Base-by-base conservation (phyloP, 1,284 basidiomycete species). In the Pholiota adiposa region DNA sequence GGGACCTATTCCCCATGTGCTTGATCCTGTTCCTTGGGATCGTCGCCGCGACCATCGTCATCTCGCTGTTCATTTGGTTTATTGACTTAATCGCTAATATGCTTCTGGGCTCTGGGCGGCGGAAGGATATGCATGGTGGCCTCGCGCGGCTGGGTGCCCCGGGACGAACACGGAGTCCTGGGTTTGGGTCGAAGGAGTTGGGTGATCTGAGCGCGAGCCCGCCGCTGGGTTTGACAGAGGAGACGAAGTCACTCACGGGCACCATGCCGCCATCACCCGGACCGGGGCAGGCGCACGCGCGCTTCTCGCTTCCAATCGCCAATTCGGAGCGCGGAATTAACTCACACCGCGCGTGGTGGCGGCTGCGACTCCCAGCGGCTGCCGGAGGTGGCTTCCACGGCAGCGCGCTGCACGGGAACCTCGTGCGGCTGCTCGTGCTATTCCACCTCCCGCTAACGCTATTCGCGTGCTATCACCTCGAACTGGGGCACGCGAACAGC, bases 361-460 rank as follows among this genome's bases (percentile, higher is more conserved):
- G 79, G 51, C 68, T 86, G 40, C 84, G 86, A 11, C 33, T 44
- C 6, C 46, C 54, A n/a, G 54, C 54, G 12, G 52, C 34, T 46
- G 80, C 83, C 23, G 83, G 86, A 63, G 86, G 84, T 57, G 89
- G 89, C 7, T 90, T 93, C 74, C 92, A 93, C 70, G 82, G 86
- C 16, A 89, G 83, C 64, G 84, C 92, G 53, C 76, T 93, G 48
- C 88, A 93, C 65, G 96, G 96, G 49, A 98, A 98, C 74, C 85
- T 98, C 54, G 86, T 96, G 56, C 90, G 97, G 54, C 81, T 97
- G 58, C 83, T 98, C 44, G 81, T 96, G 56, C 81, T 97, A 40
- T 98, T 98, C 79, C 96, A 98, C 76, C 85, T 98, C 19, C 96
- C 96, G 9, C 84, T 98, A 65, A 97, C 94, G 36, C 86, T 95